Percentiles rank a stretch among this genome's conserved stretches.
These are phyloP conservation scores for Alternaria postmessia DNA, from an alignment of 2,329 filamentous ascomycete species.

Conservation along the genomic window DNA sequence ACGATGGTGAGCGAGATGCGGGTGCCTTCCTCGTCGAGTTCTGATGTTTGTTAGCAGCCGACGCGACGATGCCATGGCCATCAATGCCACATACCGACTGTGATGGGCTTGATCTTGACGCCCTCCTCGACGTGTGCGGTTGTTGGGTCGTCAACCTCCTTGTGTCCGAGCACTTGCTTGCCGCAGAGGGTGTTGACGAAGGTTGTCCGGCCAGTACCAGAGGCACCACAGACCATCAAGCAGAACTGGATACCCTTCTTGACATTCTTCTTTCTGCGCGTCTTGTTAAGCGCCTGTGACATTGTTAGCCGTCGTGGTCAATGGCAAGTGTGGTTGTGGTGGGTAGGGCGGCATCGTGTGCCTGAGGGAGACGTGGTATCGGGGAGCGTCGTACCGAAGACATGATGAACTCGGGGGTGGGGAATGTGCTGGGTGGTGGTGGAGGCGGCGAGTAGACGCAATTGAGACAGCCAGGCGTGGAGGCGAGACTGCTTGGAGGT, in stretches of 20 bases:
- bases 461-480: constrained; percentile 29
- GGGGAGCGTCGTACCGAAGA: constrained; percentile 47
- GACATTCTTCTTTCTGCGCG: constrained; percentile 99
- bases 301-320: constrained; percentile 38
- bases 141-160: constrained; percentile 89
- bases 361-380: constrained; percentile 32
- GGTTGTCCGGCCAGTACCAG: constrained; percentile 96
- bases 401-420: constrained; percentile 39
- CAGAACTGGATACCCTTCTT: constrained; percentile 99
- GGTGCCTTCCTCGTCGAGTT: constrained; percentile 97
- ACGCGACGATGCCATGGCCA: background rate
- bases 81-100: constrained; percentile 74
- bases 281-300: constrained; percentile 70
- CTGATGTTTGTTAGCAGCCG: constrained; percentile 47
- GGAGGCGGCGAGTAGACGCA: constrained; percentile 24
- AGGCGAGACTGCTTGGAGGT: constrained; percentile 33
- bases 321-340: constrained; percentile 22
- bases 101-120: constrained; percentile 98
- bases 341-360: constrained; percentile 30
- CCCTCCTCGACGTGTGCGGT: constrained; percentile 94
- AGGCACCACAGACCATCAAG: constrained; percentile 99
- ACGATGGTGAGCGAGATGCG: constrained; percentile 98
- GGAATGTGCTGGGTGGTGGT: constrained; percentile 31
- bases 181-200: constrained; percentile 99
- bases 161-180: constrained; percentile 87